Evolutionary conservation across 2,329 filamentous ascomycete species (phyloP).

Genomic region (Sphaerulina populicola): DNA sequence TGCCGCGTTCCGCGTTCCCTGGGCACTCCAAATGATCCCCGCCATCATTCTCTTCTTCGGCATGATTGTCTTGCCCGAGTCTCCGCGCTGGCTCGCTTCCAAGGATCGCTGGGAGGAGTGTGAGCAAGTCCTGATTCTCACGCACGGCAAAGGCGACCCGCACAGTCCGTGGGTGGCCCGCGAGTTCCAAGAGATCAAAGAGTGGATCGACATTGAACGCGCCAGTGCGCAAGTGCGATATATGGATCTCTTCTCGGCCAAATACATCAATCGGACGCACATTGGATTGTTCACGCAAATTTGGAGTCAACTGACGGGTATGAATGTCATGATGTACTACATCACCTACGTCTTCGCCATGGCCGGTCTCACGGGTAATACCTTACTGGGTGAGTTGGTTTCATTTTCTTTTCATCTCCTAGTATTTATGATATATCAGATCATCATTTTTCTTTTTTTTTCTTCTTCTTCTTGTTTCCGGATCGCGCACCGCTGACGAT

Average conservation of each 20-base stretch:
- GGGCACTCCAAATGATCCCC: slow-evolving; percentile 43
- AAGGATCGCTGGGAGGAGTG: slow-evolving; percentile 58
- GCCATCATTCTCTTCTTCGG: slow-evolving; percentile 39
- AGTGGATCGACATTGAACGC: slow-evolving; percentile 62
- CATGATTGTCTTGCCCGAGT: slow-evolving; percentile 57
- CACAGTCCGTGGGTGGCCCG: slow-evolving; percentile 50
- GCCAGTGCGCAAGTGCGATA: slow-evolving; percentile 61
- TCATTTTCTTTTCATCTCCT: too few relatives aligned
- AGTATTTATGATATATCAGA: too few relatives aligned
- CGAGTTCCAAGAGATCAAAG: slow-evolving; percentile 60
- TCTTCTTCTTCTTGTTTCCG: too few relatives aligned
- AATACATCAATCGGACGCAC: slow-evolving; percentile 65
- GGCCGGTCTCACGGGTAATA: slow-evolving; percentile 52
- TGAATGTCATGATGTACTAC: slow-evolving; percentile 18
- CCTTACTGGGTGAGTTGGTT: slow-evolving; percentile 43
- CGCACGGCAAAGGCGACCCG: slow-evolving; percentile 47
- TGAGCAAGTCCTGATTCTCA: slow-evolving; percentile 52
- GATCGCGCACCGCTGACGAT: too few relatives aligned
- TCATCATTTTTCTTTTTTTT: too few relatives aligned
- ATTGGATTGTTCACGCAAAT: slow-evolving; percentile 67
- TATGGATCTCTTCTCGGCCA: slow-evolving; percentile 61
- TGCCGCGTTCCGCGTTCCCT: slow-evolving; percentile 33
- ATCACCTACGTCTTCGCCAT: slow-evolving; percentile 59
- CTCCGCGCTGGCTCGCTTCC: slow-evolving; percentile 56
- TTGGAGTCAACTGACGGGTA: slow-evolving; percentile 59